Conservation (phyloP, 345 rosid species). For the Crucihimalaya himalaica region DNA sequence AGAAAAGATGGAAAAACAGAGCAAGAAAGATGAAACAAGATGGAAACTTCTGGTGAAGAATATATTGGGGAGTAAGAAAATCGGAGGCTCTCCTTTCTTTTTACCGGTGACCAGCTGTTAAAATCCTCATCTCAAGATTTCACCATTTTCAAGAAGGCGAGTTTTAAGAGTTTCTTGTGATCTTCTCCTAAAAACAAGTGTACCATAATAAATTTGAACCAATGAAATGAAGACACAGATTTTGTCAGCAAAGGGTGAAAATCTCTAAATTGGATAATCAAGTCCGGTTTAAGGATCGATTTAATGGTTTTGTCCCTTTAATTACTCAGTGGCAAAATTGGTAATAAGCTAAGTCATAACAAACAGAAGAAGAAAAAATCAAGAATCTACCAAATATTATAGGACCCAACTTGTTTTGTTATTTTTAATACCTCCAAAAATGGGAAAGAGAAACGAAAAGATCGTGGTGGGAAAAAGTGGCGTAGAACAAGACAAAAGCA, state of each 20-base stretch:
- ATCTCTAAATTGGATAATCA: not conserved
- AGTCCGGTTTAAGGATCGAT: slow-evolving; percentile 1
- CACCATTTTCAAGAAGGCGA: slow-evolving; percentile 32
- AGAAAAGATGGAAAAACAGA: slow-evolving; percentile 62
- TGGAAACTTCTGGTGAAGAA: slow-evolving; percentile 75
- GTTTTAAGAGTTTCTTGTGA: slow-evolving; percentile 44
- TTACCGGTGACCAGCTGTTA: slow-evolving; percentile 29
- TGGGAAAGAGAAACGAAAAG: slow-evolving; percentile 22
- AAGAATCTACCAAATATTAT: slow-evolving; percentile 16
- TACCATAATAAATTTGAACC: not conserved
- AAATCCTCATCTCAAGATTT: not conserved
- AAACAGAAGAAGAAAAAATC: not conserved
- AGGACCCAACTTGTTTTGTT: slow-evolving; percentile 31
- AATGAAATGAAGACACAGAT: slow-evolving; percentile 8
- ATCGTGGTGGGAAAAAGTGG: slow-evolving; percentile 34
- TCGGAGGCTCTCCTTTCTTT: slow-evolving; percentile 59
- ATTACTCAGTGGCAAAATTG: not conserved
- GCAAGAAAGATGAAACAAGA: slow-evolving; percentile 71
- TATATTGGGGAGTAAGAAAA: slow-evolving; percentile 57
- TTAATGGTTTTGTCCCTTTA: slow-evolving; percentile 1
- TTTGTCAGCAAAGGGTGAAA: not conserved
- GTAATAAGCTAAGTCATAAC: slow-evolving; percentile 9
- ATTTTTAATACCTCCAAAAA: slow-evolving; percentile 33
- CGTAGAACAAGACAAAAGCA: slow-evolving; percentile 23
- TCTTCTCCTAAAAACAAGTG: not conserved